These are phyloP conservation scores for Bolboschoenoplectus hybrid DNA, from an alignment of 202 grass and related monocot genomes.

Conservation along the genomic window DNA sequence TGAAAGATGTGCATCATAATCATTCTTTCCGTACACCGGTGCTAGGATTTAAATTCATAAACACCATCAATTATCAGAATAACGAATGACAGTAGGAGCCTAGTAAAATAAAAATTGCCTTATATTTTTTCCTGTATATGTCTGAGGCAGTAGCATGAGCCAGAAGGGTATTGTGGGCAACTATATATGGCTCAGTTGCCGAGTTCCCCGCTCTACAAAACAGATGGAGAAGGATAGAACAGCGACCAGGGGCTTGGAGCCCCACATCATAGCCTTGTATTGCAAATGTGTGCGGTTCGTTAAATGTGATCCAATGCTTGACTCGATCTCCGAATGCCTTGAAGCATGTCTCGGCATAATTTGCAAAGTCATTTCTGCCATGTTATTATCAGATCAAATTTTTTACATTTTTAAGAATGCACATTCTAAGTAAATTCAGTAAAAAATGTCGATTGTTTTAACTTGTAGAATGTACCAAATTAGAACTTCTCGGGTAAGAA, in stretches of 20 bases:
- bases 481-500: neutral
- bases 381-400: neutral
- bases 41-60: neutral
- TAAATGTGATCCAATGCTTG: constrained; percentile 90
- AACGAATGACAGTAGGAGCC: neutral
- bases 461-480: neutral
- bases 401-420: neutral
- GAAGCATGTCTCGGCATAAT: constrained; percentile 79
- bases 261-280: constrained; percentile 90
- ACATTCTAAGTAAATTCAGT: neutral
- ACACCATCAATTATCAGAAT: neutral
- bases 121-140: constrained; percentile 68
- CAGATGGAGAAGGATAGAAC: constrained; percentile 74
- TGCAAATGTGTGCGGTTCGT: constrained; percentile 90
- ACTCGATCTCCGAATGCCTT: constrained; percentile 82
- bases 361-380: constrained; percentile 70
- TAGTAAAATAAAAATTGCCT: constrained; percentile 31
- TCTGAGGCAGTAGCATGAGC: constrained; percentile 57
- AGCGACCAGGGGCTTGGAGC: constrained; percentile 72
- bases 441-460: neutral
- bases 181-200: constrained; percentile 77
- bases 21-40: neutral
- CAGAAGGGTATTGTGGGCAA: constrained; percentile 79
- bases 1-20: neutral
- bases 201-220: constrained; percentile 77